Evolutionary conservation across 1,284 basidiomycete genomes (phyloP), one percentile per base, ranked within the genome.

Genomic region (Ganoderma resinaceum): DNA sequence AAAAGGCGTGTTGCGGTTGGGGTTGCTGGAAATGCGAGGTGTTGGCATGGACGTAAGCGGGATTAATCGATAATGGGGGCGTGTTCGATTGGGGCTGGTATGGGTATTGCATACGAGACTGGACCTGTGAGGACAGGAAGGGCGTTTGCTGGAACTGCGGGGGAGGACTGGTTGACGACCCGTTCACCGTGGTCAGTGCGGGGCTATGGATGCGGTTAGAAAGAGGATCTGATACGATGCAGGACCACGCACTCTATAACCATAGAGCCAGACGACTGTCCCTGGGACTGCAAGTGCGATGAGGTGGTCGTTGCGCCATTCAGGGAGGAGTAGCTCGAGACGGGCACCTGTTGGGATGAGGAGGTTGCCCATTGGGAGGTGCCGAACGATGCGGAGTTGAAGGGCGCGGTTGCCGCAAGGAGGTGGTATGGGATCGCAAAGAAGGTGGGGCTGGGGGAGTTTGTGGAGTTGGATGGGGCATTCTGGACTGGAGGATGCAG

Each of bases 291-390:
- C 35, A 70, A 73, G 46, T 69, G 73, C 3, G 72, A 72, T 3
- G 79, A 75, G 3, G 81, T 75, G 5, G 87, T 78, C 3, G 81
- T 93, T 35, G 91, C 91, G 23, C 91, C 91, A 79, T 93, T 92
- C 64, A 93, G 78, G 37, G 89, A 88, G 16, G 91, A 93, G 72
- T 93, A 93, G 68, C 81, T 88, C 9, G 91, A 93, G 38, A 93
- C 78, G 0, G 92, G 91, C 7, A 93, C 78, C 55, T 84, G 82
- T 8, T 82, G 75, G 16, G 82, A 75, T 42, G 82, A 77, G 35
- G 75, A 73, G 26, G 65, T 61, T 0, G 83, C 72, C 86, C 88
- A 90, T 29, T 82, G 73, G 46, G 86, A 77, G 0, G 79, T 71
- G 42, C 83, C 82, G 70, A 89, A 89, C 6, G 84, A 76, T 73